Conservation (phyloP, 2,329 filamentous ascomycete genomes). For the Ceratocystis alfenasii region DNA sequence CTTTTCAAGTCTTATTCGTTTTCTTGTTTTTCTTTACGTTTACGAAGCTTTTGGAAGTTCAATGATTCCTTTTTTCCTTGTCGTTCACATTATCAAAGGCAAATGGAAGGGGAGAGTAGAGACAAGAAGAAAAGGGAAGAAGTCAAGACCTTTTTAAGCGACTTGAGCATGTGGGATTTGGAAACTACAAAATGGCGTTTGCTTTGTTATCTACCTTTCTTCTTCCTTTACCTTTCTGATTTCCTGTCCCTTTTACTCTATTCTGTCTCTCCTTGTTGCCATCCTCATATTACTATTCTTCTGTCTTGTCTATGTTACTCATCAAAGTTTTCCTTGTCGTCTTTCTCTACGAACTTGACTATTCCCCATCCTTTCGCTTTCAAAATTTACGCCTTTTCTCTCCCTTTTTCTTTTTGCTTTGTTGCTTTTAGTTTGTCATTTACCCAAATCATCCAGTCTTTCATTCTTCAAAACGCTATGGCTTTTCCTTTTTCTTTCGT, state of each 20-base stretch:
- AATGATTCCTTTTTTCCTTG: not conserved
- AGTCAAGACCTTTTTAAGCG: not conserved
- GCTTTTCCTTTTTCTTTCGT: too few relatives aligned
- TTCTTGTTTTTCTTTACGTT: not conserved
- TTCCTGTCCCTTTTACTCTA: not conserved
- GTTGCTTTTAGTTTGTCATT: not conserved
- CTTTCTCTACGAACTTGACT: not conserved
- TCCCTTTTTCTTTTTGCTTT: not conserved
- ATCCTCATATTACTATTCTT: not conserved
- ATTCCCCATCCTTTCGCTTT: not conserved
- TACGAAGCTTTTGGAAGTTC: conserved; percentile 11
- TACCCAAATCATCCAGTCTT: too few relatives aligned
- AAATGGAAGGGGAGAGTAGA: not conserved
- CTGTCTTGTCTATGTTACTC: not conserved
- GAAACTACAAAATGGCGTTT: too few relatives aligned
- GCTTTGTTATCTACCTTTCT: not conserved
- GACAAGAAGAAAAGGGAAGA: not conserved
- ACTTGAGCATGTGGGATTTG: not conserved
- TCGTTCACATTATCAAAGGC: not conserved
- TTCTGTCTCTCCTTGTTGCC: too few relatives aligned
- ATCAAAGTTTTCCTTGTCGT: not conserved
- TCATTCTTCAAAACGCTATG: too few relatives aligned
- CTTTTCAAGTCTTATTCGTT: conserved; percentile 5
- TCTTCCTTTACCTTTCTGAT: not conserved
- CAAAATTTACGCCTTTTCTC: conserved; percentile 11